A percentile compares a stretch with the other conserved stretches of the same genome.
Evolutionary conservation across 192 early-diverging fungal genomes (phyloP).

Genomic region (Backusella psychrophila): DNA sequence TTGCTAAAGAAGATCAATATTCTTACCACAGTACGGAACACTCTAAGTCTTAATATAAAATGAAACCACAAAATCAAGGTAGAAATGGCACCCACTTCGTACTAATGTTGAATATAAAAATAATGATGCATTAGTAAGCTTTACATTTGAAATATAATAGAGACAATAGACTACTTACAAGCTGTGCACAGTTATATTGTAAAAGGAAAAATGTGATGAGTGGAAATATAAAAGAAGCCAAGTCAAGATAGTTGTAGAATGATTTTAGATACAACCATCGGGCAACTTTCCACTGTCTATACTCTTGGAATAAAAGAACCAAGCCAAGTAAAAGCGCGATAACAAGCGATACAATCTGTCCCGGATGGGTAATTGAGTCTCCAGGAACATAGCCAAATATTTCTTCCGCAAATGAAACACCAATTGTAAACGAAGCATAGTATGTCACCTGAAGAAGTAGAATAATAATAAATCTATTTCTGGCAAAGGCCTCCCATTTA

Average conservation of each 20-base stretch:
- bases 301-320: neutral
- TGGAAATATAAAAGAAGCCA: constrained; percentile 1
- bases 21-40: constrained; percentile 7
- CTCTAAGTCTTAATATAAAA: constrained; percentile 1
- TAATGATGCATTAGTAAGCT: neutral
- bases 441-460: neutral
- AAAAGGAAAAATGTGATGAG: neutral
- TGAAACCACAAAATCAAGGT: constrained; percentile 13
- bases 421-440: constrained; percentile 1
- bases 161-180: neutral
- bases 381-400: neutral
- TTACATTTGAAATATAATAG: neutral
- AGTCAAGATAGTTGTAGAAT: neutral
- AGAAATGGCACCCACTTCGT: neutral
- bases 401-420: constrained; percentile 1
- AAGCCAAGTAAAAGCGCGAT: neutral
- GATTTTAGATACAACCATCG: neutral
- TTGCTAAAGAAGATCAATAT: neutral
- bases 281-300: neutral
- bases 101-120: neutral
- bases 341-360: neutral
- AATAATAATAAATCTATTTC: neutral
- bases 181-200: neutral
- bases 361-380: neutral
- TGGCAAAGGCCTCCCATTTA: constrained; percentile 14